Evolutionary conservation across 306 rosid genomes (phyloP), one percentile per base, ranked within the genome.

Genomic region (Trifolium dubium): DNA sequence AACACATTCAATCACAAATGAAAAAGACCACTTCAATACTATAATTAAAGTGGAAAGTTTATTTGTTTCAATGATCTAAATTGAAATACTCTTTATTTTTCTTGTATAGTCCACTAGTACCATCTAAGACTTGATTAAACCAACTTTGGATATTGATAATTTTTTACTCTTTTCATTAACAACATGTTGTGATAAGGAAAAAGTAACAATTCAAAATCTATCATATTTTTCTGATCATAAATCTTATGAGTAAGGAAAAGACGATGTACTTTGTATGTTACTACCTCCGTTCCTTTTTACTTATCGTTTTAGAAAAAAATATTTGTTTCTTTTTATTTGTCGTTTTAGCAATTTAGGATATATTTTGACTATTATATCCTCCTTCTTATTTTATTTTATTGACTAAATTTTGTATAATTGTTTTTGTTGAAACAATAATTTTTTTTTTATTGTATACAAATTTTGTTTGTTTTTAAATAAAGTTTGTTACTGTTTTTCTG

Each of bases 181-280:
- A 58, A 91, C 84, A 97, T 93, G 80, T 64, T 56, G 46, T 63
- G 19, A 71, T 70, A 60, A 17, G 29, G 46, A 17, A 8, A 54
- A 64, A 8, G 18, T 18, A 8, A 4, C 37, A 64, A 44, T 31
- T 68, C 58, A 67, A 51, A 53, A 61, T 76, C 0, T 14, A 15
- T 51, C 58, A 4, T 63, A 3, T 10, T 40, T 66, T 55, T 41
- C 50, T 71, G 14, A 50, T 18, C 30, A 17, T 61, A 17, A 62
- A 39, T 71, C 11, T 58, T 3, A 53, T 35, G 30, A 30, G 59
- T 34, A 11, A 71, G 47, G 9, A 54, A 63, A 50, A 78, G 1
- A 30, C 37, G 9, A 19, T 13, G 4, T 34, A 34, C n/a, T n/a
- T n/a, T n/a, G n/a, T n/a, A n/a, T n/a, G n/a, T n/a, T n/a, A n/a